Conservation (phyloP, 202 grass and related monocot genomes). For the Schoenoplectus triqueter region DNA sequence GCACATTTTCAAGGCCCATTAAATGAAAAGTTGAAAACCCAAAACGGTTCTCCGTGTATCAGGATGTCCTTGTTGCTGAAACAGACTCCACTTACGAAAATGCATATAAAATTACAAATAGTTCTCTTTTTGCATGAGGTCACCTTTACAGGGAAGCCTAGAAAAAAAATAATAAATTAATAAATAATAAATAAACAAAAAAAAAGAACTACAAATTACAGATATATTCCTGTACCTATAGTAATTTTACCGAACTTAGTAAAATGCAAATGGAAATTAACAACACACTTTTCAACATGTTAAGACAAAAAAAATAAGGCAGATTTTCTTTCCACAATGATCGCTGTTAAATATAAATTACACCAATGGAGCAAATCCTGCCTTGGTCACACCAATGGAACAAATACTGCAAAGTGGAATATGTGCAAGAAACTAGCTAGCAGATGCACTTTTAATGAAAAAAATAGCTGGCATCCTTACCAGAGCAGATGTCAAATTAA, state of each 20-base stretch:
- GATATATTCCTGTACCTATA: conserved; percentile 34
- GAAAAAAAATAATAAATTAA: neutral
- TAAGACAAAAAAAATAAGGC: neutral
- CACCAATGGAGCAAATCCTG: neutral
- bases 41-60: neutral
- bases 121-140: neutral
- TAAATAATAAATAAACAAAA: too few species aligned
- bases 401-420: neutral
- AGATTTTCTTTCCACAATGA: conserved; percentile 9
- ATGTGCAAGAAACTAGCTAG: neutral
- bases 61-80: conserved; percentile 11
- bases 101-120: neutral
- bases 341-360: neutral
- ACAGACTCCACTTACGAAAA: neutral
- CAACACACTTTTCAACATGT: conserved; percentile 23
- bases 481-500: neutral
- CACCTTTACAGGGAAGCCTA: neutral
- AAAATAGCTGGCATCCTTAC: neutral
- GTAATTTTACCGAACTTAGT: neutral
- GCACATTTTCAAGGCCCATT: conserved; percentile 18
- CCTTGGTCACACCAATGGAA: neutral
- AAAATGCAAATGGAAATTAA: neutral
- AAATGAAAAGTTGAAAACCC: neutral
- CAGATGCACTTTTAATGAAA: neutral
- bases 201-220: neutral